phyloP scores from a whole-genome alignment of 768 basidiomycete species.

The Hericium alpestre region DNA sequence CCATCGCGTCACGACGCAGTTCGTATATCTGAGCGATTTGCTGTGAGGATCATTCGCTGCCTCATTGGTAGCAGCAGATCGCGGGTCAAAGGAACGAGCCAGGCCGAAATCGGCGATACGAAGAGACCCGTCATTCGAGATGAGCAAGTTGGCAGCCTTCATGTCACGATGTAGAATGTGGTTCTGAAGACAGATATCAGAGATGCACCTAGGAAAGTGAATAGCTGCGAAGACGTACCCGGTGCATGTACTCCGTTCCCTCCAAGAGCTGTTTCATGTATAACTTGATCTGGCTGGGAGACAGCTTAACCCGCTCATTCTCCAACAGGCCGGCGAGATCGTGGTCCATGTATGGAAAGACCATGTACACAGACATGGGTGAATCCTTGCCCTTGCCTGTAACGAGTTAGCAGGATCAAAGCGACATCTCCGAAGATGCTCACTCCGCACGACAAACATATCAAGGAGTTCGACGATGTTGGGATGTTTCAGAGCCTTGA shows the following conservation, averaged over 20 bases:
- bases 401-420: slow-evolving; percentile 1
- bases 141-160: slow-evolving; percentile 96
- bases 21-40: slow-evolving; percentile 74
- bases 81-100: slow-evolving; percentile 67
- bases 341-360: slow-evolving; percentile 99
- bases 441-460: slow-evolving; percentile 83
- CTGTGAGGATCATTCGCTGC: slow-evolving; percentile 28
- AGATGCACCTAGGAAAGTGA: neutral
- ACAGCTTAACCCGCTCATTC: slow-evolving; percentile 79
- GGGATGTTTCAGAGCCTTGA: slow-evolving; percentile 80
- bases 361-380: slow-evolving; percentile 88
- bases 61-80: slow-evolving; percentile 28
- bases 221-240: slow-evolving; percentile 37
- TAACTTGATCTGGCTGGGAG: slow-evolving; percentile 81
- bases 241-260: slow-evolving; percentile 93
- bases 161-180: slow-evolving; percentile 96
- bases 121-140: slow-evolving; percentile 74
- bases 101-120: slow-evolving; percentile 96
- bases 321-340: slow-evolving; percentile 91
- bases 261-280: slow-evolving; percentile 96
- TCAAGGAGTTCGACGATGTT: slow-evolving; percentile 83
- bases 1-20: slow-evolving; percentile 92
- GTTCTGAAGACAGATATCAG: slow-evolving; percentile 43
- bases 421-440: slow-evolving; percentile 18
- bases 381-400: slow-evolving; percentile 53